A percentile compares a stretch with the other conserved stretches of the same genome.
These are phyloP conservation scores for Microdochium bolleyi DNA, from an alignment of 2,329 filamentous ascomycete genomes.

Conservation along the genomic window DNA sequence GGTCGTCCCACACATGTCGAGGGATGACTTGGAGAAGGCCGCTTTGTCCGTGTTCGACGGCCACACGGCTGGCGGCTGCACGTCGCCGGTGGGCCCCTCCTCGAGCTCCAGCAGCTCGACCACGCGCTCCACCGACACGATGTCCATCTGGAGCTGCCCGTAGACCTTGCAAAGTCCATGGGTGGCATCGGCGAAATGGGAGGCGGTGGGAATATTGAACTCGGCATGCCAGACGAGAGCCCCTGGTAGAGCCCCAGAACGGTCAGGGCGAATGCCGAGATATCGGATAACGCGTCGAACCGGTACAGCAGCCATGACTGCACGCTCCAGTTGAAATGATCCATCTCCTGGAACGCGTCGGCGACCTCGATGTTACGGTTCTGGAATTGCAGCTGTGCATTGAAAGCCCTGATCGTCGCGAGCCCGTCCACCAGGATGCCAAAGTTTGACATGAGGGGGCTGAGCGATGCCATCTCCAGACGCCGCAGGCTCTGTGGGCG, in stretches of 20 bases:
- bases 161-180: constrained; percentile 72
- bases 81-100: constrained; percentile 59
- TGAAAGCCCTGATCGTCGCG: constrained; percentile 79
- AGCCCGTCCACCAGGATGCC: constrained; percentile 79
- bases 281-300: constrained; percentile 64
- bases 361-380: constrained; percentile 71
- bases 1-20: constrained; percentile 23
- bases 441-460: constrained; percentile 86
- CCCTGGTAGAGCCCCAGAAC: constrained; percentile 65
- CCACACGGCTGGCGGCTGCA: constrained; percentile 69
- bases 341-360: constrained; percentile 90
- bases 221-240: constrained; percentile 70
- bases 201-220: constrained; percentile 70
- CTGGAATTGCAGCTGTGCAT: constrained; percentile 72
- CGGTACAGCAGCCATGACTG: constrained; percentile 80
- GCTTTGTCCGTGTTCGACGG: constrained; percentile 65
- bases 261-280: constrained; percentile 67
- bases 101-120: constrained; percentile 75
- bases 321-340: constrained; percentile 90
- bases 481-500: constrained; percentile 71
- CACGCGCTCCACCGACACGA: constrained; percentile 82
- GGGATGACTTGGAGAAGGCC: constrained; percentile 51
- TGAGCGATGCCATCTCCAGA: constrained; percentile 83
- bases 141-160: constrained; percentile 83
- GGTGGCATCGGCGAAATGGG: constrained; percentile 60